Evolutionary conservation across 148 eudicot genomes (phyloP), one percentile per base, ranked within the genome.

Genomic region (Pouteria glomerata): DNA sequence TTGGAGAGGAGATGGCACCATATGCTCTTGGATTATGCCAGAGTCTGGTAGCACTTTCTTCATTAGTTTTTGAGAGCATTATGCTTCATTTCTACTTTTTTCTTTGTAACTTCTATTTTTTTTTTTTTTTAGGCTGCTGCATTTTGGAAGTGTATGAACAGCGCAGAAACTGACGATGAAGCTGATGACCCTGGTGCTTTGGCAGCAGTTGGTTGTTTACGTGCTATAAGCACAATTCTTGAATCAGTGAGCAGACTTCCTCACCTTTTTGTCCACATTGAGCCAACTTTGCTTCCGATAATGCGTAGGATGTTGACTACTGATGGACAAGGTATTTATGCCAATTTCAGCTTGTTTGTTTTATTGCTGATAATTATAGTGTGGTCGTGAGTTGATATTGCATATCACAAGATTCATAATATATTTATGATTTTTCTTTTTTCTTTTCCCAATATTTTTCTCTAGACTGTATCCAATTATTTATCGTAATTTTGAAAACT

Each of bases 1-100:
- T 96, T 81, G 99, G 99, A 58, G 99, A 96, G 85, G 99, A 96
- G 83, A 96, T 96, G 97, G 97, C 97, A 76, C 97, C 99, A 31
- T 92, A 90, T 81, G 97, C 99, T 69, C 88, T 96, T 81, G 99
- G 99, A 66, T 78, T 96, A 71, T 96, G 99, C 85, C 99, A 92
- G 82, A 96, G 90, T 87, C 81, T 96, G 97, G 99, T 95, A 73
- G 75, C 26, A 39, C n/a, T 70, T 57, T 31, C 57, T 56, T 15
- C 34, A 42, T 70, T 68, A 74, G 61, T 37, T 52, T n/a, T n/a
- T n/a, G 5, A 39, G 10, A 23, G 64, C 23, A 29, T 6, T 34
- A 59, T 4, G 42, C 14, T 63, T 42, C 21, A 33, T 26, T 57
- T 23, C 15, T 27, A 3, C 55, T 56, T 74, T 8, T 24, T 66